Percentiles rank a stretch among this genome's conserved stretches.
Evolutionary conservation across 352 stramenopile species (phyloP).

Genomic region (Pythium sukuiense): DNA sequence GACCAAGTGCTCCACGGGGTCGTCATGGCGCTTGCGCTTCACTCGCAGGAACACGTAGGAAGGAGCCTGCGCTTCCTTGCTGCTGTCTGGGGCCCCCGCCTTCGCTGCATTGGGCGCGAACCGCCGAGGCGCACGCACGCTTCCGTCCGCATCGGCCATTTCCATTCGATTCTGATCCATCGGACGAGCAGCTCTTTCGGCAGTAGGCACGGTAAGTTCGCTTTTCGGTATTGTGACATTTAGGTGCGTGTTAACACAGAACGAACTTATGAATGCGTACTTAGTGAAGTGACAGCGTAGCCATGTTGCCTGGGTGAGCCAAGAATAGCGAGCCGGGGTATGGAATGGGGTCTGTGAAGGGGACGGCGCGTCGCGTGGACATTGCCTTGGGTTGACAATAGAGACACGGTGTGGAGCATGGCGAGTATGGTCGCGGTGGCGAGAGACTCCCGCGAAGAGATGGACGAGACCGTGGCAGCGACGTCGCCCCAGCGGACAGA

Average conservation of each 20-base stretch:
- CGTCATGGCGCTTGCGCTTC: constrained; percentile 83
- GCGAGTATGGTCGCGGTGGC: constrained; percentile 33
- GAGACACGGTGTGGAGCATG: constrained; percentile 24
- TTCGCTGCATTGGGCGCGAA: constrained; percentile 27
- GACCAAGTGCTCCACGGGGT: constrained; percentile 66
- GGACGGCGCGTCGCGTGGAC: background rate
- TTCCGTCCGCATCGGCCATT: constrained; percentile 18
- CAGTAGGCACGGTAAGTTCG: background rate
- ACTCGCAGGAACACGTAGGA: constrained; percentile 74
- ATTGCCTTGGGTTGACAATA: background rate
- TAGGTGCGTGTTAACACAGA: background rate
- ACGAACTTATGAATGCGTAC: constrained; percentile 16
- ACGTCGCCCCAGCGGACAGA: constrained; percentile 13
- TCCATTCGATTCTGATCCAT: constrained; percentile 9
- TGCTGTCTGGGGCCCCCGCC: background rate
- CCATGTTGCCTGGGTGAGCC: constrained; percentile 1
- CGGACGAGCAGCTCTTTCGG: background rate
- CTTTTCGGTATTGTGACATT: background rate
- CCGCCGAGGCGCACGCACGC: constrained; percentile 11
- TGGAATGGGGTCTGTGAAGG: no score
- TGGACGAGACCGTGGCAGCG: constrained; percentile 27
- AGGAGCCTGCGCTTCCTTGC: constrained; percentile 7
- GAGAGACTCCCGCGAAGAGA: constrained; percentile 57
- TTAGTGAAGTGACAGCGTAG: constrained; percentile 10
- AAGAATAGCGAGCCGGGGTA: background rate